Conservation (phyloP, 2,329 filamentous ascomycete genomes). For the Diaporthe citri region DNA sequence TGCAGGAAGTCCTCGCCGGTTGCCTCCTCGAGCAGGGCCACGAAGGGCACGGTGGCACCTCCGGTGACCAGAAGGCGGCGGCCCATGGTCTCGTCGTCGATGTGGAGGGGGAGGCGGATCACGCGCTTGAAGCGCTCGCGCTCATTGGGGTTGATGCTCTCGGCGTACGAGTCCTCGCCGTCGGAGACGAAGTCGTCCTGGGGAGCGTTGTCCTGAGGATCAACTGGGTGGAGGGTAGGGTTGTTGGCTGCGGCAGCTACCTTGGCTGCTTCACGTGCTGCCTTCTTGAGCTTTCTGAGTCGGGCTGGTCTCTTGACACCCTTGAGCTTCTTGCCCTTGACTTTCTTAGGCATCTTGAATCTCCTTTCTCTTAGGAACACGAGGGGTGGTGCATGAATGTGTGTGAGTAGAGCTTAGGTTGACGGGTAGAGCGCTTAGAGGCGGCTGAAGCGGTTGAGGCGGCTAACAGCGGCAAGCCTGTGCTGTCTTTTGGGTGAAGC, state of each 20-base stretch:
- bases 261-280: neutral
- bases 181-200: neutral
- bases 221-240: neutral
- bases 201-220: neutral
- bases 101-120: neutral
- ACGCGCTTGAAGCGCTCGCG: constrained; percentile 4
- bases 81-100: constrained; percentile 32
- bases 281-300: neutral
- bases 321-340: neutral
- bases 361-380: constrained; percentile 8
- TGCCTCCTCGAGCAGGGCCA: constrained; percentile 75
- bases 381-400: neutral
- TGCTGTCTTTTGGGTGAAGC: too few species aligned
- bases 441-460: neutral
- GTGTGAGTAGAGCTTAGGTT: neutral
- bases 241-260: neutral
- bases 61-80: constrained; percentile 85
- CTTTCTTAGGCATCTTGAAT: constrained; percentile 11
- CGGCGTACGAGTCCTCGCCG: neutral
- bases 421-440: neutral
- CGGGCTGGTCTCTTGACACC: neutral
- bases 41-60: constrained; percentile 90
- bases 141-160: constrained; percentile 1
- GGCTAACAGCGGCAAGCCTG: neutral
- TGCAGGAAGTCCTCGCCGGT: constrained; percentile 73